phyloP scores from a whole-genome alignment of 257 asterid species.

The Solanum chaucha region DNA sequence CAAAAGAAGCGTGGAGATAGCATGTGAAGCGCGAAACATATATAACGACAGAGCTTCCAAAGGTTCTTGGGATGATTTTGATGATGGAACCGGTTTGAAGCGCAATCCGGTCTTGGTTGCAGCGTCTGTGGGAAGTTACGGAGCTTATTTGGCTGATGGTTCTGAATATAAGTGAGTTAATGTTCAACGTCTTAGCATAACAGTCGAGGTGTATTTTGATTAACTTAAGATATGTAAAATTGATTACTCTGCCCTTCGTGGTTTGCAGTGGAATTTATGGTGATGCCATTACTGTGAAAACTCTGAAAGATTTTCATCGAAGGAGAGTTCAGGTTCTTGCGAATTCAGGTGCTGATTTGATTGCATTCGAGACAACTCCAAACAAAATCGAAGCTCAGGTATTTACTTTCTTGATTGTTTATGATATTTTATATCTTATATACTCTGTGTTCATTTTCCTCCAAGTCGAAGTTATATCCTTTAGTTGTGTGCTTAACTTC shows the following conservation, averaged over 20 bases:
- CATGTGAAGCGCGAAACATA: slow-evolving; percentile 64
- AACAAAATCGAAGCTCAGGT: slow-evolving; percentile 76
- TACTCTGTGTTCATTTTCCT: background rate
- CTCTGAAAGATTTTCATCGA: slow-evolving; percentile 74
- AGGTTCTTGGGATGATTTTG: slow-evolving; percentile 31
- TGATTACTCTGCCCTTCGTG: background rate
- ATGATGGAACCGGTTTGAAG: slow-evolving; percentile 1
- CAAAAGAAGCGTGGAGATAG: slow-evolving; percentile 53
- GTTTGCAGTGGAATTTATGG: slow-evolving; percentile 65
- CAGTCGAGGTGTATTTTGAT: background rate
- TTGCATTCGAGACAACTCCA: slow-evolving; percentile 88
- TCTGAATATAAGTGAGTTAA: slow-evolving; percentile 60
- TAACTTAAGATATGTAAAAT: background rate
- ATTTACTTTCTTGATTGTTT: background rate
- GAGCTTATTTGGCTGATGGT: slow-evolving; percentile 83
- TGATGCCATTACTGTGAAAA: slow-evolving; percentile 27
- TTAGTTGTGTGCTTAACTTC: background rate
- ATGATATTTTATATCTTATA: background rate
- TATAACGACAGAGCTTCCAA: slow-evolving; percentile 34
- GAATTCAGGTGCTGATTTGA: slow-evolving; percentile 64
- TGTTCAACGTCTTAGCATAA: background rate
- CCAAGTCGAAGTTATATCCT: background rate
- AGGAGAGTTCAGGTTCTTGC: slow-evolving; percentile 73
- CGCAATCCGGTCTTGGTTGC: slow-evolving; percentile 51
- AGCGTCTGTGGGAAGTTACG: slow-evolving; percentile 88